Conservation (phyloP, 441 rosid genomes). For the Syzygium malaccense region DNA sequence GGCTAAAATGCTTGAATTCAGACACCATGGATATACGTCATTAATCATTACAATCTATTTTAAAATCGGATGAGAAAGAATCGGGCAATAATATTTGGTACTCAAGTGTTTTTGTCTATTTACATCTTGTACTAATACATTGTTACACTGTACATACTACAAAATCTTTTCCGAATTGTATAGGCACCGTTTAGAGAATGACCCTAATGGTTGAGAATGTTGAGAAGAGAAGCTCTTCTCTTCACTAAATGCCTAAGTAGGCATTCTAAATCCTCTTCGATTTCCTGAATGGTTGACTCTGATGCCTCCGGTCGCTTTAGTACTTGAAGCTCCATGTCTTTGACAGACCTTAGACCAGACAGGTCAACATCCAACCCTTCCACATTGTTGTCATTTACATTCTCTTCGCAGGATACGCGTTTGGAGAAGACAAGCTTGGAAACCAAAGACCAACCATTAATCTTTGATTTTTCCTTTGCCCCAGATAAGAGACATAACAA, state of each 20-base stretch:
- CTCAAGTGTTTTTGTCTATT: not conserved
- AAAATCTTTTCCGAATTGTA: not conserved
- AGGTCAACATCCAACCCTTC: not conserved
- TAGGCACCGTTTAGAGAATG: not conserved
- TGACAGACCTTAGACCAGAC: not conserved
- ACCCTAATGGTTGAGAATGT: not conserved
- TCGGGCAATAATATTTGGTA: not conserved
- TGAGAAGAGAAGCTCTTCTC: constrained; percentile 1
- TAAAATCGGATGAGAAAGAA: not conserved
- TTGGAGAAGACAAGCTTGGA: not conserved
- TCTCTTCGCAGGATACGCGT: not conserved
- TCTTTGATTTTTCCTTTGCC: not conserved
- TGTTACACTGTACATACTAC: not conserved
- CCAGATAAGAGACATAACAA: not conserved
- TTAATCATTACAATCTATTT: not conserved
- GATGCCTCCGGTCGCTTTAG: not conserved
- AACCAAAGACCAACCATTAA: not conserved
- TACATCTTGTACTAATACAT: not conserved
- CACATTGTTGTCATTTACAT: not conserved
- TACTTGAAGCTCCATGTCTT: not conserved
- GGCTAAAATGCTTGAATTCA: not conserved
- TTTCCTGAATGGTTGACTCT: not conserved
- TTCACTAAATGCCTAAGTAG: constrained; percentile 1
- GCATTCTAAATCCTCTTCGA: not conserved
- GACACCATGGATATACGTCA: no score